Conservation (phyloP, 805 yeast species). For the Hanseniaspora jakobsenii region DNA sequence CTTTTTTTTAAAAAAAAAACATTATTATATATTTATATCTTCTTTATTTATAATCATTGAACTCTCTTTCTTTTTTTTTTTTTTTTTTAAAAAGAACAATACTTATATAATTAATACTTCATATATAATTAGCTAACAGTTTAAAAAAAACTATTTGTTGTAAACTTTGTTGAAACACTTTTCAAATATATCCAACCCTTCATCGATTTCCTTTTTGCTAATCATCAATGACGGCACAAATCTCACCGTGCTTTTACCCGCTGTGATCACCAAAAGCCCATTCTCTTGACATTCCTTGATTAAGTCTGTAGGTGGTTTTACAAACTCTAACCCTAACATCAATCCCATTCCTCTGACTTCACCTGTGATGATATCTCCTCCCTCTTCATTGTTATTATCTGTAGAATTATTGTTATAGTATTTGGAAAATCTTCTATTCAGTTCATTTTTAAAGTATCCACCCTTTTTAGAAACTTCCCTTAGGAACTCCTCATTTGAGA, state of each 20-base stretch:
- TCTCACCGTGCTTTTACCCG: slow-evolving; percentile 84
- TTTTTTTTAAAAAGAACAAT: too few species aligned
- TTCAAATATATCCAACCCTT: slow-evolving; percentile 63
- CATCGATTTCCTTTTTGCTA: slow-evolving; percentile 50
- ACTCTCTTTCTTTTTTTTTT: too few species aligned
- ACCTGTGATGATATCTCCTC: too few species aligned
- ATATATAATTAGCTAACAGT: too few species aligned
- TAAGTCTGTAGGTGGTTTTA: slow-evolving; percentile 48
- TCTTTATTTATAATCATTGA: not conserved
- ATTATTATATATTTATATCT: not conserved
- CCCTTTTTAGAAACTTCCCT: slow-evolving; percentile 50
- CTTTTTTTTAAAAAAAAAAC: not conserved
- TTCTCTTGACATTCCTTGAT: slow-evolving; percentile 59
- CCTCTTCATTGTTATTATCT: too few species aligned
- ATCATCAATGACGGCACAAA: slow-evolving; percentile 87
- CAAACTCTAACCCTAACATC: slow-evolving; percentile 70
- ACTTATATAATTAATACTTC: too few species aligned
- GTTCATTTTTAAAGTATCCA: slow-evolving; percentile 39
- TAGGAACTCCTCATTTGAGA: slow-evolving; percentile 52
- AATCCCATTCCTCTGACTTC: slow-evolving; percentile 84
- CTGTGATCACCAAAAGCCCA: slow-evolving; percentile 77
- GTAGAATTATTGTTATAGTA: slow-evolving; percentile 50
- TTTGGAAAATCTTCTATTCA: slow-evolving; percentile 36
- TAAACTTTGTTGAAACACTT: slow-evolving; percentile 36
- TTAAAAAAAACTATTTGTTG: slow-evolving; percentile 1